These are phyloP conservation scores for Aspergillus costaricaensis DNA, from an alignment of 2,329 filamentous ascomycete genomes.

Conservation along the genomic window DNA sequence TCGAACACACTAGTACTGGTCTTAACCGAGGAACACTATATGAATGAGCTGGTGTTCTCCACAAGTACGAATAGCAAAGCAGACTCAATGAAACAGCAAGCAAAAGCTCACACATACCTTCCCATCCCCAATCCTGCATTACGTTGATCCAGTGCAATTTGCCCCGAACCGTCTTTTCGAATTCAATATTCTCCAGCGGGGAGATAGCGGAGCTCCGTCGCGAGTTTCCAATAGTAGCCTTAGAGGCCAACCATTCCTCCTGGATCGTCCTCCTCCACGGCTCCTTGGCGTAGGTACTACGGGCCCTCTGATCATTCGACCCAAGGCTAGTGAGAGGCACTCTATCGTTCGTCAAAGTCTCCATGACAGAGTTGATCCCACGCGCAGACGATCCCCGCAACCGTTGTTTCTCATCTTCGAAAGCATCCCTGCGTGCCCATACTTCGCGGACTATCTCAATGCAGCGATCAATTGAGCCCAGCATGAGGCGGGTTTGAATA, in stretches of 20 bases:
- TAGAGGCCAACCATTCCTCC: constrained; percentile 15
- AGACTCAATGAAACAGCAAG: constrained; percentile 8
- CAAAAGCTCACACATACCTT: constrained; percentile 55
- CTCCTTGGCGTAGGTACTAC: constrained; percentile 23
- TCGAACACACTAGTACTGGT: background rate
- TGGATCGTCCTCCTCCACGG: constrained; percentile 24
- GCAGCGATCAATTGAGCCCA: constrained; percentile 68
- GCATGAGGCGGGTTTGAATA: constrained; percentile 64
- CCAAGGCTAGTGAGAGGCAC: constrained; percentile 11
- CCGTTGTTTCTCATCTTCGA: constrained; percentile 46
- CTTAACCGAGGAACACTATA: constrained; percentile 44
- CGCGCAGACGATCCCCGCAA: constrained; percentile 29
- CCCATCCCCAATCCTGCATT: constrained; percentile 73
- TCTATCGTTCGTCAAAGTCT: constrained; percentile 24
- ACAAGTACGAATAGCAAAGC: constrained; percentile 1
- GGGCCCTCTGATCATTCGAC: background rate
- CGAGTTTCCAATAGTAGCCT: constrained; percentile 18
- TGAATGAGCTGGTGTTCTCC: constrained; percentile 10
- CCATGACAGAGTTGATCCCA: constrained; percentile 18
- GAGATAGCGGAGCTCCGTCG: constrained; percentile 35
- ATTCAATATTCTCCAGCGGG: constrained; percentile 51
- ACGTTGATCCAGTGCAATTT: constrained; percentile 69
- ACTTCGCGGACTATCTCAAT: constrained; percentile 67
- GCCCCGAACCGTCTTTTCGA: constrained; percentile 66
- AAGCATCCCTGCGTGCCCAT: constrained; percentile 63